Evolutionary conservation across 768 basidiomycete genomes (phyloP), one percentile per base, ranked within the genome.

Genomic region (Naematelia aurantialba): DNA sequence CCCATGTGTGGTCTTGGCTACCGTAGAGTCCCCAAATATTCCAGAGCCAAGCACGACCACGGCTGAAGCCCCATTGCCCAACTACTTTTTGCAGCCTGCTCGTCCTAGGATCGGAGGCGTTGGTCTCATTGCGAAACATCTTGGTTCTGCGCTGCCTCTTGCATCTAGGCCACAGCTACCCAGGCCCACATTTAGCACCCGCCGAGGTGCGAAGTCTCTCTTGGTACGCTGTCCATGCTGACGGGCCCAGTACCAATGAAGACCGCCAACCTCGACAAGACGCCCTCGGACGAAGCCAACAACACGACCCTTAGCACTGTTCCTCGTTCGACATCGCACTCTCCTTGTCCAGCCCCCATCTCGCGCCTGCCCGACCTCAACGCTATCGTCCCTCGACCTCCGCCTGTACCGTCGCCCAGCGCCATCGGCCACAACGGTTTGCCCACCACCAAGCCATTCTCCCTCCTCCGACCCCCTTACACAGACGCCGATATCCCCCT

Each of bases 401-500:
- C 34, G 17, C 34, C 34, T 8, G 34, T 39, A 39, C 34, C 34
- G 8, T 39, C 34, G 34, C 34, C 34, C 8, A 39, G 8, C 34
- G 8, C 34, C 17, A 8, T 39, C 34, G 34, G 34, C 34, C 34
- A 39, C 34, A 39, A 39, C 17, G 34, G 34, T 8, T 17, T 39
- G 8, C 34, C 34, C 17, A 17, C 50, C 8, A 71, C 69, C 29
- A 60, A 61, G 42, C 52, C 58, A 22, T 71, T 68, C 62, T 55
- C 64, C 13, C 55, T 66, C 21, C 44, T 39, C n/a, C 58, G 61
- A 4, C 67, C 56, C 3, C 65, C 65, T 0, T 72, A 65, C 48
- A 55, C 65, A 24, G 65, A 68, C 25, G 59, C 55, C 17, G 62
- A 64, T 34, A 56, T 68, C 14, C 69, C 71, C 2, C 48, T 60